These are phyloP conservation scores for Spencermartinsiella europaea DNA, from an alignment of 805 yeast species.

Conservation along the genomic window DNA sequence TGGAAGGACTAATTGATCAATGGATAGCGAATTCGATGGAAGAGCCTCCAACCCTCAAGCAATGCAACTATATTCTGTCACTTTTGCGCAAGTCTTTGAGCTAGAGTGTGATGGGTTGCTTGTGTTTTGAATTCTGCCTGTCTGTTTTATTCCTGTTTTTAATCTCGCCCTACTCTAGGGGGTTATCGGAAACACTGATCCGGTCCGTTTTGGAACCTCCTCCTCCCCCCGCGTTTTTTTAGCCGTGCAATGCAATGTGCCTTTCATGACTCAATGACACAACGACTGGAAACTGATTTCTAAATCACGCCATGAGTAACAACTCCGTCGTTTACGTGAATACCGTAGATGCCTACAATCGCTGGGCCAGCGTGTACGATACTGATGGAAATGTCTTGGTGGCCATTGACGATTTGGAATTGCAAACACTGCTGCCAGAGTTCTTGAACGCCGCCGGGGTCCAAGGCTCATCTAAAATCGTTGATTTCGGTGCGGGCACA, in stretches of 20 bases:
- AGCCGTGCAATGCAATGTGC: too few relatives aligned
- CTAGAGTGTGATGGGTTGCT: too few relatives aligned
- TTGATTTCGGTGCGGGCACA: slow-evolving; percentile 1
- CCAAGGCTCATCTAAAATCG: not conserved
- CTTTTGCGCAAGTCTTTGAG: slow-evolving; percentile 2
- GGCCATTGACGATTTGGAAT: not conserved
- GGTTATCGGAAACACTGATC: too few relatives aligned
- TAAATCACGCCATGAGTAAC: too few relatives aligned
- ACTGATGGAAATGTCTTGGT: slow-evolving; percentile 1
- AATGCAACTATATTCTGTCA: slow-evolving; percentile 7
- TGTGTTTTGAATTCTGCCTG: too few relatives aligned
- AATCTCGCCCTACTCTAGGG: too few relatives aligned
- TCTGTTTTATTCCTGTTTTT: too few relatives aligned
- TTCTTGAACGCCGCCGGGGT: not conserved
- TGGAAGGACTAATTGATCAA: slow-evolving; percentile 2
- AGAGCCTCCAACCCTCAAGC: slow-evolving; percentile 7
- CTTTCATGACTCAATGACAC: too few relatives aligned
- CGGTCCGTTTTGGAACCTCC: too few relatives aligned
- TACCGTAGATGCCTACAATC: slow-evolving; percentile 1
- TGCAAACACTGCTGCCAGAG: not conserved
- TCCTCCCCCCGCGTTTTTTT: too few relatives aligned
- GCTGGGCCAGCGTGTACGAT: slow-evolving; percentile 1
- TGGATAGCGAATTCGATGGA: slow-evolving; percentile 7
- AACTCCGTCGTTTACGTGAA: not conserved
- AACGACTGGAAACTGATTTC: too few relatives aligned